Base-by-base conservation (phyloP, 148 eudicot species). In the Diospyros lotus region DNA sequence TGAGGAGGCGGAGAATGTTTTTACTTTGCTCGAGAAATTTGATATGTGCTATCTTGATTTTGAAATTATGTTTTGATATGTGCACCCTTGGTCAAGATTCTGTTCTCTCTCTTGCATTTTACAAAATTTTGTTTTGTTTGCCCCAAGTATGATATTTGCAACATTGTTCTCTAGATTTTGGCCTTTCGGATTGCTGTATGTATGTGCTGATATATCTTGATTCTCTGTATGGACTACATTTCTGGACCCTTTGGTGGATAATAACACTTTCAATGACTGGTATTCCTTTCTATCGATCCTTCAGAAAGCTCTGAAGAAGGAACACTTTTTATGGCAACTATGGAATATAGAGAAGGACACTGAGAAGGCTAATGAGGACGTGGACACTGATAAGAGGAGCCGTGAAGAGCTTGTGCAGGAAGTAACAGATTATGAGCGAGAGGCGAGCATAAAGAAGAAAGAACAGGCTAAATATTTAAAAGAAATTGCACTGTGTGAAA, bases 241-340 rank as follows among this genome's bases (percentile, higher is more conserved):
- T 61, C 3, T 73, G 17, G 13, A 60, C 28, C 28, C 59, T 44
- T 43, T 71, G 53, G 13, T 28, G 42, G 39, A 15, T 62, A 3
- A 40, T 6, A 6, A 42, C 28, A 61, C 45, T 64, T 7, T 63
- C 51, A 13, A 40, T 63, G 48, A 28, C 11, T 10, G 17, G 40
- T 62, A 15, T 69, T 46, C 68, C 55, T 73, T 17, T 44, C 64
- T 73, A 51, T 80, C 46, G 42, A 66, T 70, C 42, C 66, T 86
- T 86, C 97, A 95, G 99, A 95, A 89, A 95, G 63, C 85, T 46
- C 75, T 91, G 86, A 95, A 93, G 93, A 92, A 83, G 72, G 94
- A 95, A 76, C 91, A 95, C 80, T 95, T 76, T 77, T 86, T 93
- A 58, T 95, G 99, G 99, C 97, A 93, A 81, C 80, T 95, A 54